Evolutionary conservation across 768 basidiomycete genomes (phyloP), one percentile per base, ranked within the genome.

Genomic region (Termitomyces sp.): DNA sequence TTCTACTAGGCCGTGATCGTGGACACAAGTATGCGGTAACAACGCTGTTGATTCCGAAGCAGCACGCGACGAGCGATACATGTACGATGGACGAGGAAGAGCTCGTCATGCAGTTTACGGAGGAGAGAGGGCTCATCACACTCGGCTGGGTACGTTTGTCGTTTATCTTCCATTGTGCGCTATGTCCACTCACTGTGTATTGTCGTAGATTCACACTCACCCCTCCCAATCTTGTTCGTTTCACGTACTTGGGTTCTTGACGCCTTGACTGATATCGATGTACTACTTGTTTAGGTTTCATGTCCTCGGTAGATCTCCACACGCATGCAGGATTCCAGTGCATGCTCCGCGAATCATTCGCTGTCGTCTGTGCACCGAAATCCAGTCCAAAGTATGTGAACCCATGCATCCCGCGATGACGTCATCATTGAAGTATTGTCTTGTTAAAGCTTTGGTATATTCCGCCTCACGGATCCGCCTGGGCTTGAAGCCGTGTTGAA

Each of bases 61-160:
- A 96, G 65, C 86, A 85, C 57, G 87, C 90, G 58, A 92, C 92
- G 60, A 85, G 87, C 57, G 92, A 96, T 73, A 92, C 92, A n/a
- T 96, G 94, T 69, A 85, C 86, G 32, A 95, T 94, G 89, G 87
- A 92, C 53, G 86, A 89, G 66, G 94, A 95, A 64, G 93, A 95
- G 68, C 74, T 92, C 45, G 90, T 94, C 7, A 73, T 94, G 71
- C 82, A 84, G 63, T 92, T 95, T 67, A 92, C 91, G 62, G 90
- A 93, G 66, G 84, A 87, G 66, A 75, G 89, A 60, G 83, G 81
- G 62, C 70, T 95, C 65, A 87, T 95, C 49, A 94, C 93, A 7
- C 81, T 96, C 46, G 95, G 94, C 58, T 97, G 94, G 94, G 92
- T 95, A 62, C 61, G 86, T 74, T 7, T n/a, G n/a, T n/a, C n/a